Evolutionary conservation across 305 asterid species (phyloP), one percentile per base, ranked within the genome.

Genomic region (Rubia balearica): DNA sequence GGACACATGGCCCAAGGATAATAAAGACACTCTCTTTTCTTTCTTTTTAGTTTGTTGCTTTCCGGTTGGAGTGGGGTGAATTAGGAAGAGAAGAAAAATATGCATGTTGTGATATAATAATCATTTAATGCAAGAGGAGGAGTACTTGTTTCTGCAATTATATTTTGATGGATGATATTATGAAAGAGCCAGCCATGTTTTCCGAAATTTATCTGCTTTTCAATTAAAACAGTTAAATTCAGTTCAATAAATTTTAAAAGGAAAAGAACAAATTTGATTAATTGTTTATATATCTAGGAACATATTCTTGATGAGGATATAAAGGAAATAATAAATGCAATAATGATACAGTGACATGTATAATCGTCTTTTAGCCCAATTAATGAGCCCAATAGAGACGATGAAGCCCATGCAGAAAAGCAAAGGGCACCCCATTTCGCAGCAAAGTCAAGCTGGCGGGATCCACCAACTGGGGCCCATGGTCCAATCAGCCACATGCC

Each of bases 381-480:
- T 55, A 55, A 48, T 3, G 55, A 41, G 41, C 21, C 40, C n/a
- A 6, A 22, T n/a, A 0, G 68, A 38, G 3, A n/a, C 27, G n/a
- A n/a, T 1, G 7, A 36, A 12, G 5, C 27, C 53, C 16, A 36
- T 36, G n/a, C 61, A 55, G 61, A 55, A 55, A 51, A 0, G 22
- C 38, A 61, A 64, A 16, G n/a, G 17, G 38, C 22, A 45, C 64
- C 19, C 56, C 14, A 49, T 41, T 41, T 7, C 10, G 38, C 19
- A 60, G 61, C 61, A 43, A 42, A 60, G 61, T 40, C 68, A 46
- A n/a, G 69, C 51, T 61, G 62, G 40, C 11, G 62, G 69, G 69
- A 45, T 61, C 75, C 75, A 71, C 69, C 68, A 61, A 56, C 41
- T 21, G 65, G 76, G 71, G 7, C 65, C 65, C 9, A 2, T 40